phyloP scores from a whole-genome alignment of 352 stramenopile genomes.

The Pythium aphanidermatum region DNA sequence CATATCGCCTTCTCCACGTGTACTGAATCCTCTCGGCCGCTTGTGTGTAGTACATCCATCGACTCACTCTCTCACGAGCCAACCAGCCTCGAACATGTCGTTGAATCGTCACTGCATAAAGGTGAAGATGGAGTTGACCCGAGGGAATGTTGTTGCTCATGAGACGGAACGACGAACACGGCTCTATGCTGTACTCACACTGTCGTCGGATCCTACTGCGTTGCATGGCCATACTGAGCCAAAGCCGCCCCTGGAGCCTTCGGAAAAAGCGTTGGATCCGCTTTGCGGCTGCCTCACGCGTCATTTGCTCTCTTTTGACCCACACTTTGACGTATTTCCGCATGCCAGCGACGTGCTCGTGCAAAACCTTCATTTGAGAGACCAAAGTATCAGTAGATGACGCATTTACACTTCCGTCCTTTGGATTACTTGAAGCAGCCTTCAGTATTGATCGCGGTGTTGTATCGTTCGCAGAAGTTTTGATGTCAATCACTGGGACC shows the following conservation, averaged over 20 bases:
- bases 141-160: background rate
- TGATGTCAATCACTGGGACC: background rate
- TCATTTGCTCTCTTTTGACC: constrained; percentile 64
- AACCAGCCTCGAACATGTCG: constrained; percentile 21
- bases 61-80: constrained; percentile 7
- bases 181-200: constrained; percentile 11
- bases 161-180: background rate
- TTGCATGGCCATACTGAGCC: constrained; percentile 4
- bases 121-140: constrained; percentile 3
- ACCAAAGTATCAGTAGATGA: constrained; percentile 1
- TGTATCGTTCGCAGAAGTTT: background rate
- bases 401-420: background rate
- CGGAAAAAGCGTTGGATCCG: constrained; percentile 41
- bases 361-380: constrained; percentile 23
- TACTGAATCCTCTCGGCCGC: constrained; percentile 17
- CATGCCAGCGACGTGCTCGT: constrained; percentile 45
- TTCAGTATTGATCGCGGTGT: constrained; percentile 2
- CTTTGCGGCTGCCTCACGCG: constrained; percentile 31
- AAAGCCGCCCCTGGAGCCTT: constrained; percentile 2
- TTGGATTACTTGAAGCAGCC: background rate
- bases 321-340: constrained; percentile 78
- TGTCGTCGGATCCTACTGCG: constrained; percentile 8
- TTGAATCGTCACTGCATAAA: constrained; percentile 14
- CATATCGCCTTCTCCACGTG: constrained; percentile 6
- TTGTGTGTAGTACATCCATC: constrained; percentile 9